Evolutionary conservation across 495 filamentous ascomycete species (phyloP).

Genomic region (Aspergillus panamensis): DNA sequence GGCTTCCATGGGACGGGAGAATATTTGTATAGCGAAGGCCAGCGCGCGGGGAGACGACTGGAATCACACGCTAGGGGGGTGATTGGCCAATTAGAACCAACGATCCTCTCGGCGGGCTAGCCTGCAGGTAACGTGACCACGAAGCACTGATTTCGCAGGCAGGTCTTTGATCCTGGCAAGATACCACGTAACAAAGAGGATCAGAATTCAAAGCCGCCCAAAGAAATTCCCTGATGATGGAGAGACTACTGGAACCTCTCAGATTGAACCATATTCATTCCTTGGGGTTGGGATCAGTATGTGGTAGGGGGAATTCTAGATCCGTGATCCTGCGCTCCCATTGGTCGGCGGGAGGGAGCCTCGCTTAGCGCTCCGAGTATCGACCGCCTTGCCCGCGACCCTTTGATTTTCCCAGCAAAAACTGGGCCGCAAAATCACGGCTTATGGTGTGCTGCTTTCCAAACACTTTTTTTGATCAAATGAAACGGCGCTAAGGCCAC

Average conservation of each 20-base stretch:
- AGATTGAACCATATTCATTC: slow-evolving; percentile 19
- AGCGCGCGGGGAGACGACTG: slow-evolving; percentile 29
- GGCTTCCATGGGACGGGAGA: slow-evolving; percentile 31
- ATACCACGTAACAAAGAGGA: slow-evolving; percentile 25
- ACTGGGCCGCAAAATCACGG: slow-evolving; percentile 30
- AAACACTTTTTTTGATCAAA: slow-evolving; percentile 36
- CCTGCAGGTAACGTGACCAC: slow-evolving; percentile 33
- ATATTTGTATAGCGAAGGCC: slow-evolving; percentile 46
- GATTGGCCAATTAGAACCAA: slow-evolving; percentile 41
- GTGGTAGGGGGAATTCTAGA: slow-evolving; percentile 32
- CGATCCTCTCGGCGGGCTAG: slow-evolving; percentile 33
- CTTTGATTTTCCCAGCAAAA: slow-evolving; percentile 35
- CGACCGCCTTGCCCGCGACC: slow-evolving; percentile 18
- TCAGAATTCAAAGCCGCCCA: slow-evolving; percentile 18
- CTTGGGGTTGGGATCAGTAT: slow-evolving; percentile 40
- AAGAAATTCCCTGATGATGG: slow-evolving; percentile 19
- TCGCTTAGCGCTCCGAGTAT: slow-evolving; percentile 37
- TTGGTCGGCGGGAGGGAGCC: slow-evolving; percentile 33
- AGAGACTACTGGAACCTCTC: slow-evolving; percentile 14
- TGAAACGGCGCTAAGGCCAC: slow-evolving; percentile 25
- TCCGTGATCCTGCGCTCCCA: slow-evolving; percentile 40
- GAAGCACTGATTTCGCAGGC: slow-evolving; percentile 24
- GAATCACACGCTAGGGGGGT: slow-evolving; percentile 41
- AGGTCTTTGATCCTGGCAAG: slow-evolving; percentile 29
- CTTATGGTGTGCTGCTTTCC: slow-evolving; percentile 40